These are phyloP conservation scores for Tetrahymena borealis DNA, from an alignment of 73 alveolate genomes.

Conservation along the genomic window DNA sequence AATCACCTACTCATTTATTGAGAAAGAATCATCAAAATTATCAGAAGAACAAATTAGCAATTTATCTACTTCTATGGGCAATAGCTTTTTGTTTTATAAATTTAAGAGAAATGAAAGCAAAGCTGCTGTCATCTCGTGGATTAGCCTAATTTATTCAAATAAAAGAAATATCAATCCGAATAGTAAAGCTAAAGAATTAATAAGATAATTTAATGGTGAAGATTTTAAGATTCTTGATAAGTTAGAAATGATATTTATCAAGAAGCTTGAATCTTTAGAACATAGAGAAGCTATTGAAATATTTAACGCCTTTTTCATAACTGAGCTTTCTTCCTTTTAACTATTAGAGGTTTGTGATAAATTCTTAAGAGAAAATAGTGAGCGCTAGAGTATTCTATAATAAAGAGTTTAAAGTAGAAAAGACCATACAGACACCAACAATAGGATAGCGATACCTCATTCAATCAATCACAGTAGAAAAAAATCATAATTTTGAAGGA, in stretches of 20 bases:
- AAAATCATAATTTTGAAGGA: too few species aligned
- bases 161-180: background rate
- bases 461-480: too few species aligned
- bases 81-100: background rate
- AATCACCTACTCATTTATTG: too few species aligned
- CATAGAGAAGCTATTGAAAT: background rate
- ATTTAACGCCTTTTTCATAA: background rate
- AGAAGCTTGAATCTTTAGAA: background rate
- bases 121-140: background rate
- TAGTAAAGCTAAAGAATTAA: background rate
- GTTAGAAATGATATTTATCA: background rate
- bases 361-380: background rate
- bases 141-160: background rate
- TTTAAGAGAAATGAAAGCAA: background rate
- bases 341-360: background rate
- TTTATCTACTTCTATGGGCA: background rate
- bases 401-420: background rate
- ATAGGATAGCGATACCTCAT: too few species aligned
- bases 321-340: background rate
- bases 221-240: background rate
- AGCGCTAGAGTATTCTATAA: background rate
- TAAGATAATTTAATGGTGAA: background rate
- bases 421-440: background rate
- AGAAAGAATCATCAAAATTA: background rate
- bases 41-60: background rate